Percentiles rank a stretch among this genome's conserved stretches.
Evolutionary conservation across 129 eudicot genomes (phyloP).

Genomic region (Flaveria linearis): DNA sequence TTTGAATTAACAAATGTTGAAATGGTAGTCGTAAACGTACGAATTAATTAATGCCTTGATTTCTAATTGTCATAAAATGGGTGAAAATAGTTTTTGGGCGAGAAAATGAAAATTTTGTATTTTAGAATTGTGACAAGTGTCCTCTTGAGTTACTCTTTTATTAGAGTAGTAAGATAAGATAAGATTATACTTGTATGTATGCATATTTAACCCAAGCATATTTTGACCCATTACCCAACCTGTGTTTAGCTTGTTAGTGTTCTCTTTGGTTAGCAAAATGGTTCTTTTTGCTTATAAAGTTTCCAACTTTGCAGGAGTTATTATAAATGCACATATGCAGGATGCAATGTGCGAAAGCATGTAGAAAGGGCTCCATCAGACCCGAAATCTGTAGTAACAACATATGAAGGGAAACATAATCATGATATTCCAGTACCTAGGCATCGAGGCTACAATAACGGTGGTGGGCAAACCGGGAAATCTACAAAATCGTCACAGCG

Average conservation of each 20-base stretch:
- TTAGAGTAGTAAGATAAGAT: too few species aligned
- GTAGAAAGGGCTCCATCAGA: slow-evolving; percentile 89
- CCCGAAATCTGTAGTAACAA: slow-evolving; percentile 83
- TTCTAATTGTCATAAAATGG: too few species aligned
- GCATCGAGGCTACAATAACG: slow-evolving; percentile 40
- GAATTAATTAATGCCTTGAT: too few species aligned
- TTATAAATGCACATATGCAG: slow-evolving; percentile 76
- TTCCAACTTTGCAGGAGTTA: slow-evolving; percentile 69
- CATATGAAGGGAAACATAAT: slow-evolving; percentile 96
- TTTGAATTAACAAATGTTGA: too few species aligned
- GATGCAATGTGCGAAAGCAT: slow-evolving; percentile 92
- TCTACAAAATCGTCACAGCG: slow-evolving; percentile 37
- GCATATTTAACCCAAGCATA: background rate
- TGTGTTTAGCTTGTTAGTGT: background rate
- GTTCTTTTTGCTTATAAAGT: slow-evolving; percentile 4
- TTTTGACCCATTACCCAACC: background rate
- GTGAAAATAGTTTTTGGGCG: too few species aligned
- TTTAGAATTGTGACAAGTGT: too few species aligned
- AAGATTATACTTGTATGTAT: background rate
- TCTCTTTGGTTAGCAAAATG: background rate
- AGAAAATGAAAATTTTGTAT: too few species aligned
- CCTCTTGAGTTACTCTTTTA: too few species aligned
- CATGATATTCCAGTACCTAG: slow-evolving; percentile 74
- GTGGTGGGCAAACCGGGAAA: slow-evolving; percentile 24
- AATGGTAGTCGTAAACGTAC: too few species aligned